Evolutionary conservation across 768 basidiomycete genomes (phyloP), one percentile per base, ranked within the genome.

Genomic region (Lactarius hatsudake): DNA sequence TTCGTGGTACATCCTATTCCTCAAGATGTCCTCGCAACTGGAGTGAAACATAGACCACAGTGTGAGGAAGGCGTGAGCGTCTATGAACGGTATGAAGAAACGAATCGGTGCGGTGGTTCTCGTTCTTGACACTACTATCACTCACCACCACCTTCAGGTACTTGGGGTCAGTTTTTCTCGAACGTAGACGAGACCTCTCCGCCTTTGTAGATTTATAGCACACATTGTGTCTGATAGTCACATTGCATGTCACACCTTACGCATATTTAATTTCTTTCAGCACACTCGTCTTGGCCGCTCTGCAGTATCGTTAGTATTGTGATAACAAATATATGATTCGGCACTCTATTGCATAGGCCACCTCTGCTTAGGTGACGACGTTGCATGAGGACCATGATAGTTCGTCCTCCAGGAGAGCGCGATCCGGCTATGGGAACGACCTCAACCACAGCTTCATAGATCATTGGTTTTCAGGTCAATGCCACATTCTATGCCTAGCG

Each of bases 91-190:
- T 92, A 92, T 65, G 87, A 87, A 73, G 81, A 82, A 62, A 79
- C 79, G 0, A 92, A 91, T 74, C 87, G 79, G 90, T 88, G 54
- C n/a, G 71, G 65, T n/a, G 54, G 28, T 59, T 43, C 53, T 59
- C 59, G 40, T 67, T 43, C 28, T 8, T 61, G 30, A 34, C n/a
- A 12, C 32, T 28, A 40, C 13, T 9, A n/a, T 28, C 20, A 58
- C 13, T 63, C 40, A 67, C 54, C 13, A 28, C 55, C 2, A 15
- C 34, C 17, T 17, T 34, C 70, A 92, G 91, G 74, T 72, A 86
- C 12, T 74, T 93, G 48, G 85, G 89, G 42, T 85, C 84, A 1
- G 75, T 89, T 53, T 86, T 92, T 71, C 81, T 91, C 59, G 86
- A 82, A 60, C 84, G 90, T 51, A 82, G 83, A 68, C 79, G 76